phyloP scores from a whole-genome alignment of 768 basidiomycete species.

The Leccinellum rugosiceps region DNA sequence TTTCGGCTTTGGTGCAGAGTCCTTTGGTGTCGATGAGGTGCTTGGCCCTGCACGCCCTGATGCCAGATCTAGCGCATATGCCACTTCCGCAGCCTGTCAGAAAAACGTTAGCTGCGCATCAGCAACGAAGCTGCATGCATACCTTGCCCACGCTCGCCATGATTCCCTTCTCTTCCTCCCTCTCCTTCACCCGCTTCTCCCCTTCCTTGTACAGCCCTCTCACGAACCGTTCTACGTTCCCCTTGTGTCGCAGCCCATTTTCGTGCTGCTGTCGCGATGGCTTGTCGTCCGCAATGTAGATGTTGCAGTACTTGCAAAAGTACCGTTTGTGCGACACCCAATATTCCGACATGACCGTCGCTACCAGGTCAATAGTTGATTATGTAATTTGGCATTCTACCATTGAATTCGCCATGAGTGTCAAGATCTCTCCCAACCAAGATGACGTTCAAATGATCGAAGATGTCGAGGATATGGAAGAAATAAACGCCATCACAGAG shows the following conservation, averaged over 20 bases:
- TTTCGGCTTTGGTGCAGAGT: conserved; percentile 24
- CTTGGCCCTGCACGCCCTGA: conserved; percentile 47
- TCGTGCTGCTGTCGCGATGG: conserved; percentile 92
- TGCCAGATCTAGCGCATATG: conserved; percentile 76
- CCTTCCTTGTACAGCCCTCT: conserved; percentile 91
- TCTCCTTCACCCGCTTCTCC: conserved; percentile 81
- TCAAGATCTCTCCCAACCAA: neutral
- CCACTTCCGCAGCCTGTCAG: conserved; percentile 69
- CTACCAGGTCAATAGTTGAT: conserved; percentile 7
- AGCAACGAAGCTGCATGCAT: neutral
- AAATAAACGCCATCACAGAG: conserved; percentile 44
- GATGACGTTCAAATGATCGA: conserved; percentile 15
- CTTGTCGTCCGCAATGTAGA: conserved; percentile 94
- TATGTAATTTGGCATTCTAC: conserved; percentile 14
- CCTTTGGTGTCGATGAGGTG: conserved; percentile 10
- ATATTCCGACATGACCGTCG: conserved; percentile 72
- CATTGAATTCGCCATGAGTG: neutral
- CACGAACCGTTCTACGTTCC: conserved; percentile 90
- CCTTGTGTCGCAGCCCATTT: conserved; percentile 89
- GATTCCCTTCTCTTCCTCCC: conserved; percentile 82
- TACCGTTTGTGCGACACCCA: conserved; percentile 94
- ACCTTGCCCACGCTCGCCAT: conserved; percentile 86
- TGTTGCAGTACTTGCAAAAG: conserved; percentile 96
- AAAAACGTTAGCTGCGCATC: neutral
- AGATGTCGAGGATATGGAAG: conserved; percentile 31